A percentile compares a stretch with the other conserved stretches of the same genome.
Evolutionary conservation across 306 rosid genomes (phyloP).

Genomic region (Dicorynia guianensis): DNA sequence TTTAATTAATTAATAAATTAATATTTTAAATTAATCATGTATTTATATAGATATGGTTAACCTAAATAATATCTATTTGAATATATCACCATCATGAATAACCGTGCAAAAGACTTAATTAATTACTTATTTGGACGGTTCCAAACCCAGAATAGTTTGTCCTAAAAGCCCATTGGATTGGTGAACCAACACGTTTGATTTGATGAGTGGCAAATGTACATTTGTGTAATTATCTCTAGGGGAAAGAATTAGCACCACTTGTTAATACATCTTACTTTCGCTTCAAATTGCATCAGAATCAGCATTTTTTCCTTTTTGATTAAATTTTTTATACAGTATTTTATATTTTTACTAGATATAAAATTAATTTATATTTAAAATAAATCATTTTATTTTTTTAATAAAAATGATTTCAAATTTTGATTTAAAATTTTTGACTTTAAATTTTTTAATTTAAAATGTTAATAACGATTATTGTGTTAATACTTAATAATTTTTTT

Average conservation of each 20-base stretch:
- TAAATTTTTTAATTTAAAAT: no score
- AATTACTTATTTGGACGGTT: constrained; percentile 54
- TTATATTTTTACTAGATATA: no score
- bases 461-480: no score
- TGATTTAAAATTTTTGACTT: no score
- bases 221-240: constrained; percentile 27
- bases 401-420: no score
- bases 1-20: neutral
- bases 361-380: no score
- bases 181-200: constrained; percentile 51
- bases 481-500: no score
- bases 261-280: neutral
- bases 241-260: constrained; percentile 35
- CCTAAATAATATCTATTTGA: constrained; percentile 9
- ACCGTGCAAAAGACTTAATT: neutral
- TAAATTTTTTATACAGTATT: no score
- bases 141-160: constrained; percentile 44
- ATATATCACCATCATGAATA: constrained; percentile 25
- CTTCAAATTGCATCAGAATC: neutral
- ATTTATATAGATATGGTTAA: neutral
- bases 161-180: constrained; percentile 40
- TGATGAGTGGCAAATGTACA: neutral
- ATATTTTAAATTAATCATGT: constrained; percentile 15
- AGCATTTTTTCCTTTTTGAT: no score
- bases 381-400: no score